Evolutionary conservation across 495 filamentous ascomycete species (phyloP), one percentile per base, ranked within the genome.

Genomic region (Neurospora africana): DNA sequence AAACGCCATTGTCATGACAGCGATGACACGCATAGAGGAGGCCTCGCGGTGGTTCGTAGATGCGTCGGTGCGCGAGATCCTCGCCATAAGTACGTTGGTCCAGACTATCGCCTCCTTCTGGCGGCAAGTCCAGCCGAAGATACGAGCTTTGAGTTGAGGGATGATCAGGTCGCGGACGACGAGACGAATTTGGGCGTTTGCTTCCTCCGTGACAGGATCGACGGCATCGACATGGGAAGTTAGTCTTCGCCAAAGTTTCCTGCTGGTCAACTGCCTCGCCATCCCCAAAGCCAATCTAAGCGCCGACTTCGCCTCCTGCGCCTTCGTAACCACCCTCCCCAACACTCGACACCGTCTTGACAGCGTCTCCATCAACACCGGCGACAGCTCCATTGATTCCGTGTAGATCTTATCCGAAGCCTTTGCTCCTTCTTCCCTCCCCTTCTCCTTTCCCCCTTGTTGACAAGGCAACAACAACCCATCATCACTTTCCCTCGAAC

Each of bases 1-100:
- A 53, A 74, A 74, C 2, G 43, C 30, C 72, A 74, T 72, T 1
- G 70, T 74, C 70, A 74, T 72, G 70, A 74, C 70, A 15, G 72
- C 72, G 0, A 74, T 53, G 1, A 65, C 44, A 17, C 68, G 71
- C 72, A 74, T 74, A 15, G 72, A 74, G 4, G 40, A 30, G 61
- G 53, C 53, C 7, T 65, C 53, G 0, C 53, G 23, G 15, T 65
- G 53, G 53, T 65, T 65, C 0, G 53, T 65, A 33, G 53, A 65
- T 19, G 30, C 53, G 15, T 65, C 53, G 6, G 53, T 65, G 0
- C 53, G 27, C 27, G 53, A 65, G 3, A 65, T 65, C 15, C 53
- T 30, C 53, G 53, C 53, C 53, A 65, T 65, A 0, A 65, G 53
- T 15, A 65, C 53, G 15, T 19, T 65, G 15, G 53, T 65, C 53